Evolutionary conservation across 2,329 filamentous ascomycete species (phyloP).

Genomic region (Uncinocarpus reesii): DNA sequence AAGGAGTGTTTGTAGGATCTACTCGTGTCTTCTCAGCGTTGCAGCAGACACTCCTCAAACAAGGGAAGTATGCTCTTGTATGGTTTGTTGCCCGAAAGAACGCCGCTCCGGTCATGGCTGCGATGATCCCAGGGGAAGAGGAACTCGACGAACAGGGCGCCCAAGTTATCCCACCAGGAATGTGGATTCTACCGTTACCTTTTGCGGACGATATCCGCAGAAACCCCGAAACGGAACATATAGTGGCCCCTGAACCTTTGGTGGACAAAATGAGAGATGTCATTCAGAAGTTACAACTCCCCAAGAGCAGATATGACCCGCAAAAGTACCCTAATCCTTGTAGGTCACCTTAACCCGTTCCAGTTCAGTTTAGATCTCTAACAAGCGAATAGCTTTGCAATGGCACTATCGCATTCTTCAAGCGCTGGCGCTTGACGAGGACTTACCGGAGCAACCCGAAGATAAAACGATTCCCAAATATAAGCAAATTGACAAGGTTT

Average conservation of each 20-base stretch:
- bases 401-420: slow-evolving; percentile 97
- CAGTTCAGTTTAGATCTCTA: not conserved
- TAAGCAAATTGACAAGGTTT: slow-evolving; percentile 70
- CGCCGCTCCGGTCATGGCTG: slow-evolving; percentile 66
- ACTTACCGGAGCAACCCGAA: slow-evolving; percentile 60
- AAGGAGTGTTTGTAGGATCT: slow-evolving; percentile 80
- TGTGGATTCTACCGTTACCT: slow-evolving; percentile 82
- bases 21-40: slow-evolving; percentile 86
- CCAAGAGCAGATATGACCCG: slow-evolving; percentile 74
- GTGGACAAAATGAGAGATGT: slow-evolving; percentile 73
- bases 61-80: slow-evolving; percentile 70
- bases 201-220: slow-evolving; percentile 81
- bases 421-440: slow-evolving; percentile 81
- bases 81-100: slow-evolving; percentile 84
- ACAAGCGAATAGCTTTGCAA: slow-evolving; percentile 52
- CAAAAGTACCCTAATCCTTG: slow-evolving; percentile 76
- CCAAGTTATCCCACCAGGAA: slow-evolving; percentile 64
- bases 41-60: slow-evolving; percentile 71
- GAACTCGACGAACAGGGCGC: slow-evolving; percentile 55
- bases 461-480: slow-evolving; percentile 79
- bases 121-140: slow-evolving; percentile 66
- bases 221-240: slow-evolving; percentile 51
- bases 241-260: slow-evolving; percentile 57
- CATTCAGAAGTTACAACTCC: slow-evolving; percentile 77
- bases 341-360: slow-evolving; percentile 20